Evolutionary conservation across 495 filamentous ascomycete species (phyloP), one percentile per base, ranked within the genome.

Genomic region (Podospora fimiseda): DNA sequence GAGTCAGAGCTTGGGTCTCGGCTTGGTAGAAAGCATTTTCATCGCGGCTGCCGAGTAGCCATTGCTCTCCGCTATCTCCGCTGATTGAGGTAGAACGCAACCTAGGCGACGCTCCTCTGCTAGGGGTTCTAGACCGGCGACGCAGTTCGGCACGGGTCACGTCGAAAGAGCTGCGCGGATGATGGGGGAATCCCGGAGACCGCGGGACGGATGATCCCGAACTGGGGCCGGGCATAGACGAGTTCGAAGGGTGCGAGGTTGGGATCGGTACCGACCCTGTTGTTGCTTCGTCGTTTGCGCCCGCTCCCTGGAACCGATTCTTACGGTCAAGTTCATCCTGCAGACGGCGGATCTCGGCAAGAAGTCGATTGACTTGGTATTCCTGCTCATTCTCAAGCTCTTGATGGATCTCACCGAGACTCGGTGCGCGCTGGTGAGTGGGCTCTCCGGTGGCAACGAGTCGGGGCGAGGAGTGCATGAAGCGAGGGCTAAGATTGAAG

Each of bases 371-470:
- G 67, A 98, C 93, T 71, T 96, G 92, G 9, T 84, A 89, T 69
- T 98, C 93, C 67, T 96, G 91, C 65, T 98, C 93, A 45, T 86
- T 87, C 69, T 98, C 93, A 6, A 96, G 75, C 64, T 95, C 89
- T 60, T 98, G 92, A 63, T 96, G 91, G 36, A 98, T 75, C 69
- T 96, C 92, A n/a, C 92, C 92, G 41, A 96, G 69, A 51, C 88
- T 95, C 1, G 90, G 90, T 8, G 87, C 72, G 9, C 78, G 74
- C 50, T 66, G 66, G 55, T 88, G 86, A 57, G 83, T 81, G 7
- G 81, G 79, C 55, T 82, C 79, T 16, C 76, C 75, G 11, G 71
- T 77, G 27, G 70, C 70, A 43, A 58, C 37, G 22, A 84, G 74
- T 30, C 79, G 73, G 13, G 85, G 83, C 30, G 80, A 86, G 3